These are phyloP conservation scores for Trametes polyzona DNA, from an alignment of 1,284 basidiomycete genomes.

Conservation along the genomic window DNA sequence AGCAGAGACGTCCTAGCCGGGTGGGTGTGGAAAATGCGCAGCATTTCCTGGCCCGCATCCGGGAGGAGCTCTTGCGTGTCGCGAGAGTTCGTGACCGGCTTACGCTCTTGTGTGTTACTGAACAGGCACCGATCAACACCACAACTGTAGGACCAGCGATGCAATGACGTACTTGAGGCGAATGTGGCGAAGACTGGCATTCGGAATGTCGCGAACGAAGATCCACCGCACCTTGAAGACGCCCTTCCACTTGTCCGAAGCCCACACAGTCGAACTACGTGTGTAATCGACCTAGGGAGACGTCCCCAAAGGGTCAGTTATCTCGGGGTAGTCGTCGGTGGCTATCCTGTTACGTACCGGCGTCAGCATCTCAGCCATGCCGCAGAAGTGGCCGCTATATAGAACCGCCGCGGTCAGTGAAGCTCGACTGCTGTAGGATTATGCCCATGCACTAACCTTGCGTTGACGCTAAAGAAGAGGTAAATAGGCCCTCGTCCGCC, in stretches of 20 bases:
- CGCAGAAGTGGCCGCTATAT: conserved; percentile 89
- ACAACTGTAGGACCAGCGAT: neutral
- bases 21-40: conserved; percentile 91
- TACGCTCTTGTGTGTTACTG: conserved; percentile 94
- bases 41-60: conserved; percentile 93
- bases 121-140: conserved; percentile 33
- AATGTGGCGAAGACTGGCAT: conserved; percentile 83
- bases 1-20: conserved; percentile 89
- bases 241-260: conserved; percentile 98
- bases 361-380: conserved; percentile 95
- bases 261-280: conserved; percentile 91
- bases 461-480: conserved; percentile 96
- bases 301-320: neutral
- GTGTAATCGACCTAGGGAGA: conserved; percentile 77
- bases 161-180: conserved; percentile 67
- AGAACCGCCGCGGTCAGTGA: conserved; percentile 11
- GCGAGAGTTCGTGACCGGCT: conserved; percentile 93
- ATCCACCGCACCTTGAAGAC: conserved; percentile 96
- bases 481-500: conserved; percentile 89
- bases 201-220: conserved; percentile 93
- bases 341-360: conserved; percentile 49
- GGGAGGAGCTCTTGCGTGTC: conserved; percentile 92
- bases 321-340: neutral
- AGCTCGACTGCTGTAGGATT: neutral
- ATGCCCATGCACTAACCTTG: conserved; percentile 51